These are phyloP conservation scores for Chenopodium berlandieri DNA, from an alignment of 148 eudicot species.

Conservation along the genomic window DNA sequence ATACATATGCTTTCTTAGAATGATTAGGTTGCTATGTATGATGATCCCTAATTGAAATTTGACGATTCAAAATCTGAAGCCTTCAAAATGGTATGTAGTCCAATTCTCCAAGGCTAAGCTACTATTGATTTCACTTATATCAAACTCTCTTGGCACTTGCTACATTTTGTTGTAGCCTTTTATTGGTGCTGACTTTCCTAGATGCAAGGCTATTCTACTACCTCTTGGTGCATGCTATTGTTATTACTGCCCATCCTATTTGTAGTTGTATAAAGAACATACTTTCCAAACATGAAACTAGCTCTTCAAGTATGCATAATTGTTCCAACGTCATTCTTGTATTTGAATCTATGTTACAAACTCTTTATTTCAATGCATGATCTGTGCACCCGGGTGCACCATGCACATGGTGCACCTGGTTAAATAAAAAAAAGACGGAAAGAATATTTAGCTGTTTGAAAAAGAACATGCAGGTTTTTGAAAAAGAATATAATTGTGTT, in stretches of 20 bases:
- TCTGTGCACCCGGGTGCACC: too few species aligned
- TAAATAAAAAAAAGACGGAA: too few species aligned
- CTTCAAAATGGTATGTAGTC: neutral
- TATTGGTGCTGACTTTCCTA: neutral
- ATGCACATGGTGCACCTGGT: too few species aligned
- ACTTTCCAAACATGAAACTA: slow-evolving; percentile 75
- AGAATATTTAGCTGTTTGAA: too few species aligned
- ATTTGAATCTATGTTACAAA: neutral
- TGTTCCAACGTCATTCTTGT: neutral
- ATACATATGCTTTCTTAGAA: too few species aligned
- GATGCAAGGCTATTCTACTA: slow-evolving; percentile 35
- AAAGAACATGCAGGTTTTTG: too few species aligned
- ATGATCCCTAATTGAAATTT: neutral
- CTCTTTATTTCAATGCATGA: neutral
- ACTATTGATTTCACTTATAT: neutral
- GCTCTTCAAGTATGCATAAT: slow-evolving; percentile 84
- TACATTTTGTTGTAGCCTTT: neutral
- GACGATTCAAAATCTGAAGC: neutral
- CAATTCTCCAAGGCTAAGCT: neutral
- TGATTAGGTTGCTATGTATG: too few species aligned
- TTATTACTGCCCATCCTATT: slow-evolving; percentile 66
- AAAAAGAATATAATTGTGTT: too few species aligned
- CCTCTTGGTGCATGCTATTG: slow-evolving; percentile 55
- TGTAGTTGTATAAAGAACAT: slow-evolving; percentile 48
- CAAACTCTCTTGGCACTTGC: too few species aligned